phyloP scores from a whole-genome alignment of 495 filamentous ascomycete species.

The Aspergillus sclerotiicarbonarius region DNA sequence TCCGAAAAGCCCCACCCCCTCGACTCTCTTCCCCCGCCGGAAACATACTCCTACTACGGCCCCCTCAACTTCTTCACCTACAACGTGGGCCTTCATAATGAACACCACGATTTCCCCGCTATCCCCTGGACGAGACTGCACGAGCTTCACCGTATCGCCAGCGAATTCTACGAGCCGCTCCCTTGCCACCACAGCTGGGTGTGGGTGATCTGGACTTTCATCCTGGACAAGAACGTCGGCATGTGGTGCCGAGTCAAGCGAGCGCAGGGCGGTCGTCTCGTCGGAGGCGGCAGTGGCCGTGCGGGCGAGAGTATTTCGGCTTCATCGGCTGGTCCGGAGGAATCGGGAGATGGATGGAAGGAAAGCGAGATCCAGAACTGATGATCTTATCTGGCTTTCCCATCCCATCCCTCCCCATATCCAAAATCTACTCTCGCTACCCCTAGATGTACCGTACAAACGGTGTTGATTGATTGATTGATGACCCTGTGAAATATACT shows the following conservation, averaged over 20 bases:
- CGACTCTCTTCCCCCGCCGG: constrained; percentile 63
- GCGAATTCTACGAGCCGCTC: constrained; percentile 88
- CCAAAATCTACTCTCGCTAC: neutral
- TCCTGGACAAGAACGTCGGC: constrained; percentile 82
- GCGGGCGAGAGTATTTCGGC: constrained; percentile 44
- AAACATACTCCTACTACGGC: constrained; percentile 98
- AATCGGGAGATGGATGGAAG: constrained; percentile 47
- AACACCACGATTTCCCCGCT: constrained; percentile 98
- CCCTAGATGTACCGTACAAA: neutral
- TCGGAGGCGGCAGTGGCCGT: constrained; percentile 54
- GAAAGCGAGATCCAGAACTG: constrained; percentile 52
- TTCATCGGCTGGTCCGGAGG: constrained; percentile 37
- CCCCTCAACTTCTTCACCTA: constrained; percentile 89
- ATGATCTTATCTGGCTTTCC: constrained; percentile 6
- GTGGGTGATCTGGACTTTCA: constrained; percentile 91
- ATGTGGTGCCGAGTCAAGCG: constrained; percentile 92
- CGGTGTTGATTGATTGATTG: constrained; percentile 9
- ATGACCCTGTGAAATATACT: constrained; percentile 5
- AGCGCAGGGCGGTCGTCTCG: constrained; percentile 70
- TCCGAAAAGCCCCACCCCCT: constrained; percentile 37
- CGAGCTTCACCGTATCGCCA: constrained; percentile 71
- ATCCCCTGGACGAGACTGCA: constrained; percentile 89
- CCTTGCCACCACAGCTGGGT: constrained; percentile 88
- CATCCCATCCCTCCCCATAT: neutral
- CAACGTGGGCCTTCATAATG: constrained; percentile 96